These are phyloP conservation scores for Rhizopogon salebrosus DNA, from an alignment of 768 basidiomycete species.

Conservation along the genomic window DNA sequence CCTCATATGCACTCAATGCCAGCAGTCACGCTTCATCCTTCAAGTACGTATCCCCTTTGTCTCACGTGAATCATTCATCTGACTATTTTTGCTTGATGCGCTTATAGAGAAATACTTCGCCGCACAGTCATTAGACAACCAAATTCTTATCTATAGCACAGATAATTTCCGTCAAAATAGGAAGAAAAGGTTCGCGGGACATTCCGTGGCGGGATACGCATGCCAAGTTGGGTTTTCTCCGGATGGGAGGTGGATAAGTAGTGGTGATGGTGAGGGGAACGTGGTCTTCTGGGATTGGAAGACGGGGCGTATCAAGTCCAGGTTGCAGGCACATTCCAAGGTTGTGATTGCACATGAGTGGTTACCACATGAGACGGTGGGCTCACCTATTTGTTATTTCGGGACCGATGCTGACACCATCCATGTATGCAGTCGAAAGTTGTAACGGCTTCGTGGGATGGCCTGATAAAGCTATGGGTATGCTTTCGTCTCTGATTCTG, in stretches of 20 bases:
- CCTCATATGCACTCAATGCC: slow-evolving; percentile 99
- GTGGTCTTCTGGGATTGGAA: slow-evolving; percentile 99
- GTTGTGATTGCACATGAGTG: slow-evolving; percentile 98
- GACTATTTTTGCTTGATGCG: slow-evolving; percentile 12
- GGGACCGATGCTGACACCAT: slow-evolving; percentile 7
- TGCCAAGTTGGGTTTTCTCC: slow-evolving; percentile 97
- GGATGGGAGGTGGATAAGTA: slow-evolving; percentile 97
- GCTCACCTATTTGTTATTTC: slow-evolving; percentile 26
- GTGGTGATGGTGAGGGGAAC: slow-evolving; percentile 92
- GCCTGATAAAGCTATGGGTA: slow-evolving; percentile 96
- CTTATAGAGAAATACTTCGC: slow-evolving; percentile 88
- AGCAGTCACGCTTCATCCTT: slow-evolving; percentile 92
- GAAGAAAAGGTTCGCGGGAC: slow-evolving; percentile 97
- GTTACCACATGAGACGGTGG: slow-evolving; percentile 94
- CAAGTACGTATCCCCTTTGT: slow-evolving; percentile 54
- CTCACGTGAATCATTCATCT: slow-evolving; percentile 1
- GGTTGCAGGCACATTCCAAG: slow-evolving; percentile 84
- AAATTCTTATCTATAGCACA: slow-evolving; percentile 94
- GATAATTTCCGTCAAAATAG: slow-evolving; percentile 98
- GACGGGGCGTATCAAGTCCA: slow-evolving; percentile 90
- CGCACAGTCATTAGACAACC: slow-evolving; percentile 96
- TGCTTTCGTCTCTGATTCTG: slow-evolving; percentile 21
- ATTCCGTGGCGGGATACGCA: slow-evolving; percentile 95
- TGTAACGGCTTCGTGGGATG: slow-evolving; percentile 97
- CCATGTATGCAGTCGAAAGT: slow-evolving; percentile 74